Base-by-base conservation (phyloP, 1,284 basidiomycete species). In the Cryptococcus depauperatus region DNA sequence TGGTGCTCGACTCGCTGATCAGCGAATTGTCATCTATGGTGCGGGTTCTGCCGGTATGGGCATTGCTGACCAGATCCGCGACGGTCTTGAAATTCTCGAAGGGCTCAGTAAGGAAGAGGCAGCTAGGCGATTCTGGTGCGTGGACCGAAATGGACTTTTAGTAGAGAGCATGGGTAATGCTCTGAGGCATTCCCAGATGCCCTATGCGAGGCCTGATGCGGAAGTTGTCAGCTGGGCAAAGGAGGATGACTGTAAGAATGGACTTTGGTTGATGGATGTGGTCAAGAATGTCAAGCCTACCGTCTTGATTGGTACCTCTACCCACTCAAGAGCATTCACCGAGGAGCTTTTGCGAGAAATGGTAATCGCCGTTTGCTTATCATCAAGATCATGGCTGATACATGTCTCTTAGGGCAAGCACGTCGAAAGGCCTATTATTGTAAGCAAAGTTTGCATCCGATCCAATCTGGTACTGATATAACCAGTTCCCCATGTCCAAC, bases 31-130 rank as follows among this genome's bases (percentile, higher is more conserved):
- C 46, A 76, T 89, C 43, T 85, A 82, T 65, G 86, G 87, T 18
- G 83, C 84, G 0, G 87, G 86, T 3, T 82, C 83, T 0, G 86
- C 87, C 2, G 87, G 87, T 2, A 76, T 87, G 50, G 87, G 87
- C 22, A 86, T 91, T 51, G 68, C 68, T 30, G 65, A 68, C 41
- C 69, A 70, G 55, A 66, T 91, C 43, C 79, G 83, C 19, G 84
- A 86, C 55, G 86, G 84, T 3, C 81, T 90, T 53, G 75, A 83
- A 41, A 66, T 78, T 38, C 71, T 79, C 10, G 80, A 85, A 59
- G 69, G 74, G 1, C 52, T 83, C n/a, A 64, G 75, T 14, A 58
- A 62, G 8, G 75, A 77, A 18, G 79, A 84, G 50, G 85, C 85
- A 6, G 81, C 79, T 54, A 68, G 71, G 39, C 70, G 74, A 35